These are phyloP conservation scores for Pyrus betulifolia DNA, from an alignment of 306 rosid species.

Conservation along the genomic window DNA sequence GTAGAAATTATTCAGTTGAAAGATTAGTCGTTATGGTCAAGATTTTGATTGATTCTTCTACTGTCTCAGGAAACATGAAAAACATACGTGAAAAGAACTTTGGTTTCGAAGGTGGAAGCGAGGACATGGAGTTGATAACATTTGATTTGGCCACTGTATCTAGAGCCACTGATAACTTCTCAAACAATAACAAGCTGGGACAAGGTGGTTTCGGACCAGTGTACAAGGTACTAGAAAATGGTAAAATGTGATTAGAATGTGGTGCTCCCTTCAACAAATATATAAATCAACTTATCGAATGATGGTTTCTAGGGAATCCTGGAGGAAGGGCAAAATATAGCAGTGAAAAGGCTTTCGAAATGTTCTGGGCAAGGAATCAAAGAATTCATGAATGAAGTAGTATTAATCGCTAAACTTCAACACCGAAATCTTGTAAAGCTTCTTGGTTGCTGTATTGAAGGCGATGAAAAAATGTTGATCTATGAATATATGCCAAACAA, in stretches of 20 bases:
- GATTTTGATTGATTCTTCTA: neutral
- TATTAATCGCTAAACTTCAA: conserved; percentile 23
- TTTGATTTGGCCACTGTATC: conserved; percentile 1
- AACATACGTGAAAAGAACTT: neutral
- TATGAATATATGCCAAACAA: conserved; percentile 34
- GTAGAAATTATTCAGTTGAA: neutral
- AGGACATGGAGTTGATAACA: conserved; percentile 5
- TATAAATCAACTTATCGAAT: conserved; percentile 11
- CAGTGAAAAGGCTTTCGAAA: neutral
- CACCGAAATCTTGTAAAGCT: conserved; percentile 35
- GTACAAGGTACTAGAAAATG: neutral
- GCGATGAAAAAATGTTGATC: conserved; percentile 27
- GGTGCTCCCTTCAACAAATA: conserved; percentile 8
- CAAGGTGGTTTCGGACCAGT: conserved; percentile 15
- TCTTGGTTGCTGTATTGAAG: conserved; percentile 30
- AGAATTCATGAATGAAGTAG: conserved; percentile 9
- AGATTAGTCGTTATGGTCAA: neutral
- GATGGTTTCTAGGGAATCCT: neutral
- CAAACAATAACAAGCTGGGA: neutral
- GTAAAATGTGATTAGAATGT: neutral
- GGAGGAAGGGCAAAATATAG: neutral
- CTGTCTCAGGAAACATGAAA: neutral
- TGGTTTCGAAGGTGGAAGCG: conserved; percentile 6
- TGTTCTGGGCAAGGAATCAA: conserved; percentile 2
- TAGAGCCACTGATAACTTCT: conserved; percentile 7